Percentiles rank a stretch among this genome's conserved stretches.
Evolutionary conservation across 441 rosid genomes (phyloP).

Genomic region (Eutrema salsugineum): DNA sequence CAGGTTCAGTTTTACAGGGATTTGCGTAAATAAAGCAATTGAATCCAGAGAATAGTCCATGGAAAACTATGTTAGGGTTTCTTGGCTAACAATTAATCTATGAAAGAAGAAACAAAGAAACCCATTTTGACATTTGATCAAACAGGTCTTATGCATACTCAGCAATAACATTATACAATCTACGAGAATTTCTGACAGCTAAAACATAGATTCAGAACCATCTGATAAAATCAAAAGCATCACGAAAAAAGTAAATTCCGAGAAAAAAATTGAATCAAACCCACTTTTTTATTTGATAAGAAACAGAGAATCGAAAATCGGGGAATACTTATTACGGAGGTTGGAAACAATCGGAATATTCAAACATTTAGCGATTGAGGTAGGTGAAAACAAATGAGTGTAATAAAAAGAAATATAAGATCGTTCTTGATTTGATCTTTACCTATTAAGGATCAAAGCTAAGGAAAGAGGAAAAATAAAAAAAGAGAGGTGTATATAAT

Average conservation of each 20-base stretch:
- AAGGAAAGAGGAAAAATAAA: conserved; percentile 17
- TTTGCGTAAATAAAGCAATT: not conserved
- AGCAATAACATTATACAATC: not conserved
- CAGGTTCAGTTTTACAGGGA: not conserved
- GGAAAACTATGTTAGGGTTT: not conserved
- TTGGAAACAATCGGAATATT: conserved; percentile 16
- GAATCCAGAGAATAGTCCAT: conserved; percentile 5
- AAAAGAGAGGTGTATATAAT: conserved; percentile 26
- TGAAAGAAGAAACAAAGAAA: not conserved
- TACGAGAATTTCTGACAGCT: not conserved
- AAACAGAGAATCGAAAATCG: not conserved
- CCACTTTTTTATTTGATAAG: conserved; percentile 5
- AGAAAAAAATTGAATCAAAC: conserved; percentile 6
- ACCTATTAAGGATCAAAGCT: conserved; percentile 26
- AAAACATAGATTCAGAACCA: not conserved
- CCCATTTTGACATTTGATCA: not conserved
- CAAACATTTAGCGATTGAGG: conserved; percentile 18
- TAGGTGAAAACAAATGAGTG: not conserved
- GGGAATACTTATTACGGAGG: conserved; percentile 23
- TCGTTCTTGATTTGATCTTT: not conserved
- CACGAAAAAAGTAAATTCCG: not conserved
- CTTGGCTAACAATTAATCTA: conserved; percentile 14
- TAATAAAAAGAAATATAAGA: not conserved
- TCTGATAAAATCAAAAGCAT: not conserved
- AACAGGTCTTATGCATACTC: not conserved